Evolutionary conservation across 371 early-diverging fungal genomes (phyloP).

Genomic region (Coemansia sp.): DNA sequence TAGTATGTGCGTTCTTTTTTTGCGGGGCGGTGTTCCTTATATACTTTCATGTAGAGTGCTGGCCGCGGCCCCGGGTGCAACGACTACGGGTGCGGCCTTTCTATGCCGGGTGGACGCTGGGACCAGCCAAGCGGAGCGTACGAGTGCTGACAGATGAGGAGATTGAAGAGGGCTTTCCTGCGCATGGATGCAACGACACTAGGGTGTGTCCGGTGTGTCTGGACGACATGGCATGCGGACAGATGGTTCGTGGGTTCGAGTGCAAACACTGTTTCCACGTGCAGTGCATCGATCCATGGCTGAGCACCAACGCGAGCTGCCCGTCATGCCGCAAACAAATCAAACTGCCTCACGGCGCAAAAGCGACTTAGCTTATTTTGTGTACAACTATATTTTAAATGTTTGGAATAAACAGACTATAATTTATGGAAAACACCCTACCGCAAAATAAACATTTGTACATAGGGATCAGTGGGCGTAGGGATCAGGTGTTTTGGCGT

Average conservation of each 20-base stretch:
- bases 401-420: too few species aligned
- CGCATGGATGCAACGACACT: background rate
- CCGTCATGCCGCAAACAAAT: slow-evolving; percentile 58
- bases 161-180: slow-evolving; percentile 16
- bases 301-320: slow-evolving; percentile 56
- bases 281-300: slow-evolving; percentile 71
- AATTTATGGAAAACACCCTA: too few species aligned
- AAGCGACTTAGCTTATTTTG: background rate
- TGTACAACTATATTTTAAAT: too few species aligned
- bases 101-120: background rate
- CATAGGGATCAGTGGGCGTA: background rate
- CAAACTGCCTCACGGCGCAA: background rate
- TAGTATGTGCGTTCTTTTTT: slow-evolving; percentile 14
- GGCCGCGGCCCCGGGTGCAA: slow-evolving; percentile 8
- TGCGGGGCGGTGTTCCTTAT: slow-evolving; percentile 10
- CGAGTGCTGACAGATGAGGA: slow-evolving; percentile 2
- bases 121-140: background rate
- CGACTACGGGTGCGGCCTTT: background rate
- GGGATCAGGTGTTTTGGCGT: background rate
- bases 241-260: slow-evolving; percentile 57
- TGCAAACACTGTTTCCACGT: slow-evolving; percentile 70
- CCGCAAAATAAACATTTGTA: too few species aligned
- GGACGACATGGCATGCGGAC: slow-evolving; percentile 35
- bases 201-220: slow-evolving; percentile 11
- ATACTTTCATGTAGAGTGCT: slow-evolving; percentile 15